Percentiles rank a stretch among this genome's conserved stretches.
These are phyloP conservation scores for Xylaria bambusicola DNA, from an alignment of 495 filamentous ascomycete genomes.

Conservation along the genomic window DNA sequence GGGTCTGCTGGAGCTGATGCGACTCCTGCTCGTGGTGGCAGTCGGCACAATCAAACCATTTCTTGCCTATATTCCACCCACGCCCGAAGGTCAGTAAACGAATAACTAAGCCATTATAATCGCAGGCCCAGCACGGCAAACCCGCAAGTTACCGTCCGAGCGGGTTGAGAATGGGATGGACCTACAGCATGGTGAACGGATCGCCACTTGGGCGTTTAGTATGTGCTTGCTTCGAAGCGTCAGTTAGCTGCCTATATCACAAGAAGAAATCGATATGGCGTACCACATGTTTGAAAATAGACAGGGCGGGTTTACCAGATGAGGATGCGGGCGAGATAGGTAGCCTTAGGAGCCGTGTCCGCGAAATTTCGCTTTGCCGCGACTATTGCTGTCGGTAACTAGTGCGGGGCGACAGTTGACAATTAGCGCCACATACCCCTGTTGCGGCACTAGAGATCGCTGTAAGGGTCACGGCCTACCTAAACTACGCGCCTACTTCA, in stretches of 20 bases:
- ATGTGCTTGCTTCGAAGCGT: conserved; percentile 74
- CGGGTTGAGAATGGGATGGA: conserved; percentile 11
- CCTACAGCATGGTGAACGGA: conserved; percentile 93
- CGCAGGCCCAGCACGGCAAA: too few relatives aligned
- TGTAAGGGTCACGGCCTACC: too few relatives aligned
- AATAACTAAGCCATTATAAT: too few relatives aligned
- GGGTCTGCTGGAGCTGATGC: conserved; percentile 71
- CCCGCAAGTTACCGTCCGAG: too few relatives aligned
- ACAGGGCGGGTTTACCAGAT: neutral
- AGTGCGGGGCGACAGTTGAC: conserved; percentile 9
- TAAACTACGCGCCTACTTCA: too few relatives aligned
- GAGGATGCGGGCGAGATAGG: neutral
- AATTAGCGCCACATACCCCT: too few relatives aligned
- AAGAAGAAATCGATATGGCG: conserved; percentile 2
- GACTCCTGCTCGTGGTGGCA: conserved; percentile 83
- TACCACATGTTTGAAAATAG: conserved; percentile 28
- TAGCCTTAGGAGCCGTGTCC: conserved; percentile 5
- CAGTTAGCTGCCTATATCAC: conserved; percentile 9
- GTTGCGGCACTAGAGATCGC: too few relatives aligned
- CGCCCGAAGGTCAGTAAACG: too few relatives aligned
- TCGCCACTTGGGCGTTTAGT: conserved; percentile 95
- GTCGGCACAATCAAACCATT: conserved; percentile 98
- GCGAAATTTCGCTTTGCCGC: neutral
- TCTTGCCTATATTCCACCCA: conserved; percentile 59
- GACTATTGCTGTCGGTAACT: neutral